Conservation (phyloP, 2,329 filamentous ascomycete species). For the Fusarium sp. region DNA sequence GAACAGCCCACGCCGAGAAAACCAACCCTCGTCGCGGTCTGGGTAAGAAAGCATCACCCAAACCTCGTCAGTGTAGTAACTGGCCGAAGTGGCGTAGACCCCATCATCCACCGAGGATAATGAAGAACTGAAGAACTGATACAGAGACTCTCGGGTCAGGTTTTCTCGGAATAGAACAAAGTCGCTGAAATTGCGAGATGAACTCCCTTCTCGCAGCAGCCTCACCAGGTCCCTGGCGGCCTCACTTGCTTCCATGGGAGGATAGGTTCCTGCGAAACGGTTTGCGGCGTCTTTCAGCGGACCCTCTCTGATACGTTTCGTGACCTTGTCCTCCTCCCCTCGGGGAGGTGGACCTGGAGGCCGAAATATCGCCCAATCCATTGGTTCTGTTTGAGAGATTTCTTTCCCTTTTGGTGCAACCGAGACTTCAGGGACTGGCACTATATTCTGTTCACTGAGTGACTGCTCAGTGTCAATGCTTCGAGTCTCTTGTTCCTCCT, state of each 20-base stretch:
- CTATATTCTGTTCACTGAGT: too few species aligned
- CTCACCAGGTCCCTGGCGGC: accelerated
- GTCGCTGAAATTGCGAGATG: accelerated
- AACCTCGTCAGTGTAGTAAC: background rate
- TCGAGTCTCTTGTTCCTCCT: background rate
- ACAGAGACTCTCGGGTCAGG: background rate
- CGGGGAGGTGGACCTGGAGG: background rate
- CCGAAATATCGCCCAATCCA: background rate
- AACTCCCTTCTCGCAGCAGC: accelerated
- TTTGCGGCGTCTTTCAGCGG: background rate
- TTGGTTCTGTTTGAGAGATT: background rate
- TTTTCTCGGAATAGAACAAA: too few species aligned
- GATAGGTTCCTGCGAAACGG: background rate
- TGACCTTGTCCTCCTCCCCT: background rate
- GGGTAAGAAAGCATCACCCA: background rate
- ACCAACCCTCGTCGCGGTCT: background rate
- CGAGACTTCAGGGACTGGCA: background rate
- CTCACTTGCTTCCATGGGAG: background rate
- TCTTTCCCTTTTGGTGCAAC: background rate
- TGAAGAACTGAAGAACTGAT: background rate
- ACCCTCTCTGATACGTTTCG: background rate
- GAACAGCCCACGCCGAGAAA: background rate
- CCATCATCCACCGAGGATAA: background rate
- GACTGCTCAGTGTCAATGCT: too few species aligned
- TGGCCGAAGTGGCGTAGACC: background rate